A percentile compares a stretch with the other conserved stretches of the same genome.
phyloP scores from a whole-genome alignment of 805 yeast species.

The Debaryomyces maramus region DNA sequence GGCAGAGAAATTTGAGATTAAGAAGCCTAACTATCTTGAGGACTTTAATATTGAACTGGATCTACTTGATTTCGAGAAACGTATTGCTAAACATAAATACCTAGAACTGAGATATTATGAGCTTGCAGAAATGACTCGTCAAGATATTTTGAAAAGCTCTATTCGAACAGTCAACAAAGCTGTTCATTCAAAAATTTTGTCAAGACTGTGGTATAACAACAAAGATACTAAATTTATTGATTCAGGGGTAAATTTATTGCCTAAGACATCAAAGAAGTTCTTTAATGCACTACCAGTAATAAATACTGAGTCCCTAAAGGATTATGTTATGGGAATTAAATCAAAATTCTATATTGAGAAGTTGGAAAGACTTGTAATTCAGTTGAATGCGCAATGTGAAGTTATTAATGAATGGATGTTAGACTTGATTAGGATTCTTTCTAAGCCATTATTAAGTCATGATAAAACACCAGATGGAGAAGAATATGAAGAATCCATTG shows the following conservation, averaged over 20 bases:
- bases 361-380: constrained; percentile 18
- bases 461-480: constrained; percentile 63
- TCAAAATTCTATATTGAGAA: constrained; percentile 21
- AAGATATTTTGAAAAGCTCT: constrained; percentile 31
- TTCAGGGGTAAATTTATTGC: constrained; percentile 29
- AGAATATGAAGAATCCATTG: constrained; percentile 74
- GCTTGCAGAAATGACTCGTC: constrained; percentile 37
- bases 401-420: constrained; percentile 53
- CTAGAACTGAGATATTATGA: constrained; percentile 32
- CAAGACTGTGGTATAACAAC: constrained; percentile 17
- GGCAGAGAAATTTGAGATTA: constrained; percentile 8
- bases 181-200: constrained; percentile 22
- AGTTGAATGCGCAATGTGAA: constrained; percentile 53
- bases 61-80: background rate
- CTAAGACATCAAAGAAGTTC: constrained; percentile 35
- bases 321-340: constrained; percentile 19
- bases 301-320: constrained; percentile 13
- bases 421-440: constrained; percentile 42
- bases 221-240: constrained; percentile 19
- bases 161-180: constrained; percentile 27
- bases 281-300: constrained; percentile 32
- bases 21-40: background rate
- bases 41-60: constrained; percentile 2
- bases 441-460: constrained; percentile 47
- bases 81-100: constrained; percentile 15